These are phyloP conservation scores for Dactylorhiza incarnata DNA, from an alignment of 106 monocot species.

Conservation along the genomic window DNA sequence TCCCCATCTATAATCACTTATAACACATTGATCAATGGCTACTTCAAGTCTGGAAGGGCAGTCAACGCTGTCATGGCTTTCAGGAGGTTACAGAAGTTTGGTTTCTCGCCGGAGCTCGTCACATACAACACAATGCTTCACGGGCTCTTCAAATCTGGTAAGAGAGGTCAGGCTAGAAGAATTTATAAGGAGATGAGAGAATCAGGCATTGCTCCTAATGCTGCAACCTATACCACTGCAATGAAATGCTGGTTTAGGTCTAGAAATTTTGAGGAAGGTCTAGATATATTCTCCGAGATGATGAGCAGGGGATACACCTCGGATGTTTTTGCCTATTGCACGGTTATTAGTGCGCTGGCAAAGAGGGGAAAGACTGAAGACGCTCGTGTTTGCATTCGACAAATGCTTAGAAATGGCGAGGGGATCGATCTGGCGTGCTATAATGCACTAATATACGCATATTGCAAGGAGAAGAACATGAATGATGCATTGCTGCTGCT, in stretches of 20 bases:
- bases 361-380: constrained; percentile 54
- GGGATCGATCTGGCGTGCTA: constrained; percentile 73
- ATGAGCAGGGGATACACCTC: constrained; percentile 28
- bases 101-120: constrained; percentile 47
- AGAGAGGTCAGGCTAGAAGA: constrained; percentile 34
- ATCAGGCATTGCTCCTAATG: constrained; percentile 48
- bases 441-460: constrained; percentile 64
- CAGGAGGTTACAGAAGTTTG: constrained; percentile 34
- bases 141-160: constrained; percentile 66
- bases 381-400: constrained; percentile 35
- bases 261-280: constrained; percentile 52
- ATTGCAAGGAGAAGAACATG: constrained; percentile 55
- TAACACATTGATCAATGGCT: constrained; percentile 72
- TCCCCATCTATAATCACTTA: constrained; percentile 51
- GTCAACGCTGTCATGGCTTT: constrained; percentile 49
- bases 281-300: constrained; percentile 47
- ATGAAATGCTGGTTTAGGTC: constrained; percentile 73
- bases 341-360: constrained; percentile 59
- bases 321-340: constrained; percentile 73
- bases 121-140: constrained; percentile 75
- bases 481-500: constrained; percentile 44
- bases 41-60: constrained; percentile 64
- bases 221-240: constrained; percentile 68
- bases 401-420: constrained; percentile 44
- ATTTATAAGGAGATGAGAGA: constrained; percentile 48